A percentile compares a stretch with the other conserved stretches of the same genome.
Evolutionary conservation across 2,329 filamentous ascomycete species (phyloP).

Genomic region (Uncinocarpus reesii): DNA sequence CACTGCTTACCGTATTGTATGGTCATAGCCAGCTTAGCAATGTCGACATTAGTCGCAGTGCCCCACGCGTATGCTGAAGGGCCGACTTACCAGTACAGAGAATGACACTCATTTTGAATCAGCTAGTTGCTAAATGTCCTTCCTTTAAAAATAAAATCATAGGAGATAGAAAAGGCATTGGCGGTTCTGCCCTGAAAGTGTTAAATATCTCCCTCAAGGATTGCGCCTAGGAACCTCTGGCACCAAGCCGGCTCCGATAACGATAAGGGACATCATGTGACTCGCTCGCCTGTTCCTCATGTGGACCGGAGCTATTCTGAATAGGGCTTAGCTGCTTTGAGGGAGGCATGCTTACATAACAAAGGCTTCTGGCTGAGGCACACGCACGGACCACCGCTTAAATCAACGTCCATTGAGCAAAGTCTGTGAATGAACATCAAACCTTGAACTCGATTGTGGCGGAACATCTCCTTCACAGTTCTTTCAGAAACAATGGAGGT

Average conservation of each 20-base stretch:
- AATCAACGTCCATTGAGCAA: constrained; percentile 1
- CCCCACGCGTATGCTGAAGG: constrained; percentile 10
- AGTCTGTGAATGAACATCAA: neutral
- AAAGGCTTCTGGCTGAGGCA: neutral
- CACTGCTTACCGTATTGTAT: constrained; percentile 57
- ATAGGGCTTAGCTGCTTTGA: neutral
- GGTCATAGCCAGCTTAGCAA: constrained; percentile 57
- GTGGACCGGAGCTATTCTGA: neutral
- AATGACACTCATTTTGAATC: constrained; percentile 52
- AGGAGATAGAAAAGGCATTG: neutral
- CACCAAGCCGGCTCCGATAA: no score
- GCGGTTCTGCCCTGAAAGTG: neutral
- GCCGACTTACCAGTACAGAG: constrained; percentile 50
- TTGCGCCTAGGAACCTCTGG: no score
- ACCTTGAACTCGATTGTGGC: neutral
- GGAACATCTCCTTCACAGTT: neutral
- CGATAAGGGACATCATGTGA: neutral
- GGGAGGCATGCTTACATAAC: neutral
- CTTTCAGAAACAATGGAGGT: neutral
- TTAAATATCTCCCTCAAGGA: no score
- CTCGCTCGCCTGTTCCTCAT: neutral
- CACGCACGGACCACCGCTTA: constrained; percentile 11
- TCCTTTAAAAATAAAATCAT: neutral
- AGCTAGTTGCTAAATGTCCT: neutral
- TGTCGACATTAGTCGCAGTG: constrained; percentile 16